Evolutionary conservation across 495 filamentous ascomycete species (phyloP).

Genomic region (Penicillium antarcticum): DNA sequence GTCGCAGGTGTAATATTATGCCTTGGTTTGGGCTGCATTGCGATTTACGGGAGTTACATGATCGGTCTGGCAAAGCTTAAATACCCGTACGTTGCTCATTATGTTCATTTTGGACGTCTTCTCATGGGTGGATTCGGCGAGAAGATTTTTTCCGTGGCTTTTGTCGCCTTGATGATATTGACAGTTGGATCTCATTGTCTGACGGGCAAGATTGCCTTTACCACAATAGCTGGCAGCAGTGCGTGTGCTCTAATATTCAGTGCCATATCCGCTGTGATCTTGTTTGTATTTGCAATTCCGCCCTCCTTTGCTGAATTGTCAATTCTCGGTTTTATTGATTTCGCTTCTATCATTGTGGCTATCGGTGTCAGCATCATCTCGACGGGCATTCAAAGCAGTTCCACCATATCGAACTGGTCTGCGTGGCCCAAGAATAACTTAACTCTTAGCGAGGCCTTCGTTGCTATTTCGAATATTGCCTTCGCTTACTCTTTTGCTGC

Average conservation of each 20-base stretch:
- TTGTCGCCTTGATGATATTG: constrained; percentile 60
- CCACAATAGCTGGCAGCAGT: constrained; percentile 55
- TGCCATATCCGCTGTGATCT: constrained; percentile 58
- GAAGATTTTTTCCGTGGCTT: constrained; percentile 54
- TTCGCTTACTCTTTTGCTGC: constrained; percentile 64
- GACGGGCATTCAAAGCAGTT: constrained; percentile 42
- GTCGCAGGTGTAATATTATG: constrained; percentile 51
- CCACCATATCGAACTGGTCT: constrained; percentile 23
- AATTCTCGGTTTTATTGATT: constrained; percentile 59
- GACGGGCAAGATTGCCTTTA: constrained; percentile 66
- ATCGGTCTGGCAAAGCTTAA: constrained; percentile 67
- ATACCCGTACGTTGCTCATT: constrained; percentile 61
- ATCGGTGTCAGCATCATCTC: constrained; percentile 68
- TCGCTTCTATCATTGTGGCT: constrained; percentile 60
- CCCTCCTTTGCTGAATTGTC: constrained; percentile 52
- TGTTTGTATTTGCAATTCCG: constrained; percentile 61
- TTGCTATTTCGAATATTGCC: constrained; percentile 66
- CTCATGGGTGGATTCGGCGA: constrained; percentile 53
- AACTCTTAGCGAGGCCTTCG: constrained; percentile 42
- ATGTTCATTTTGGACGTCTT: constrained; percentile 64
- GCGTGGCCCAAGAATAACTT: constrained; percentile 32
- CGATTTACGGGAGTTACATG: constrained; percentile 70
- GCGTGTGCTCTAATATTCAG: constrained; percentile 63
- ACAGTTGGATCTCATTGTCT: constrained; percentile 68
- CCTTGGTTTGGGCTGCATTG: constrained; percentile 56